Evolutionary conservation across 1,139 yeast species (phyloP).

Genomic region (Zygosaccharomyces pseudobailii): DNA sequence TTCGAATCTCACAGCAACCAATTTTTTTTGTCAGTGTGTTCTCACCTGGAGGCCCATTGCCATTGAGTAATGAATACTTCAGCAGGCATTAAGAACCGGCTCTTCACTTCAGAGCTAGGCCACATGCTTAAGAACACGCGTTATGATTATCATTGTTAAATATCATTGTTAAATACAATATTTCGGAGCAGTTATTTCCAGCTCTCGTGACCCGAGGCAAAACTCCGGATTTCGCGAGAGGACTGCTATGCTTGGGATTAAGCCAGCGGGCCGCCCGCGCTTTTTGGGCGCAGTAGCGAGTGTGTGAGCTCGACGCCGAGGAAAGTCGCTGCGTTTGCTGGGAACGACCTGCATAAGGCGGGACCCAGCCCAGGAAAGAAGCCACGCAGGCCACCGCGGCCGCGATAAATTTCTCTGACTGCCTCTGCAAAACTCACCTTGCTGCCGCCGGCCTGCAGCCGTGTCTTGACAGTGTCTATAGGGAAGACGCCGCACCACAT

Average conservation of each 20-base stretch:
- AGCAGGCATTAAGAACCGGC: too few relatives aligned
- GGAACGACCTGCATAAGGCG: conserved; percentile 90
- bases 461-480: conserved; percentile 88
- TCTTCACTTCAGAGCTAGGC: too few relatives aligned
- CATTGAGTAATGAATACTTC: too few relatives aligned
- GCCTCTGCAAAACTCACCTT: conserved; percentile 60
- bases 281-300: conserved; percentile 36
- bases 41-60: too few relatives aligned
- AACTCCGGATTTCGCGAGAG: too few relatives aligned
- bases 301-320: conserved; percentile 90
- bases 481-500: conserved; percentile 99
- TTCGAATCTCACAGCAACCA: conserved; percentile 30
- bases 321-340: conserved; percentile 97
- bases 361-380: conserved; percentile 98
- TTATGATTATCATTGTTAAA: too few relatives aligned
- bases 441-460: conserved; percentile 69
- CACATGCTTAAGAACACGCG: accelerated
- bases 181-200: neutral
- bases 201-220: neutral
- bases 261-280: neutral
- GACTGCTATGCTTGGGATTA: too few relatives aligned
- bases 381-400: conserved; percentile 77
- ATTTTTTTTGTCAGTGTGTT: conserved; percentile 2
- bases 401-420: conserved; percentile 53
- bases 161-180: neutral